These are phyloP conservation scores for Punica granatum DNA, from an alignment of 345 rosid species.

Conservation along the genomic window DNA sequence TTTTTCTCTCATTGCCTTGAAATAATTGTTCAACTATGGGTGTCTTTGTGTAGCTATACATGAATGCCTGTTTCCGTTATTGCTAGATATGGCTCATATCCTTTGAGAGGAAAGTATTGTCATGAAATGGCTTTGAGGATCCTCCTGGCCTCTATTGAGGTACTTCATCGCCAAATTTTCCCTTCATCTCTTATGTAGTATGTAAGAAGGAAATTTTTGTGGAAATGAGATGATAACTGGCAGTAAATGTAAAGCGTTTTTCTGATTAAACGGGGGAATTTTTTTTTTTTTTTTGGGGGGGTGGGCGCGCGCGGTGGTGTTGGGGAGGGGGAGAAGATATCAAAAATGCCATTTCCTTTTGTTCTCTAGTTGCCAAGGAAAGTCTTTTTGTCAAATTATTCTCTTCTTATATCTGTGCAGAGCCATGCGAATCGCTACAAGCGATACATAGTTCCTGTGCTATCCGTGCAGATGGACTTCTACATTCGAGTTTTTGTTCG, in stretches of 20 bases:
- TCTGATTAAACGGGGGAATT: too few relatives aligned
- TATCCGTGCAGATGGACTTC: slow-evolving; percentile 94
- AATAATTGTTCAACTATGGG: slow-evolving; percentile 15
- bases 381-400: slow-evolving; percentile 1
- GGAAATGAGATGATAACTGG: background rate
- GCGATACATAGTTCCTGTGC: slow-evolving; percentile 91
- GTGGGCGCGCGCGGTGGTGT: too few relatives aligned
- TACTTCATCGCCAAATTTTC: slow-evolving; percentile 12
- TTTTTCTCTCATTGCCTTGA: background rate
- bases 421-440: slow-evolving; percentile 99
- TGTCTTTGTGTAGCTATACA: background rate
- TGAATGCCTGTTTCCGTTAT: background rate
- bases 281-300: too few relatives aligned
- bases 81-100: slow-evolving; percentile 88
- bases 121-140: slow-evolving; percentile 99
- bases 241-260: too few relatives aligned
- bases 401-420: slow-evolving; percentile 31
- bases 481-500: slow-evolving; percentile 96
- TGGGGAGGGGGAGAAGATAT: too few relatives aligned
- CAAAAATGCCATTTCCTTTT: too few relatives aligned
- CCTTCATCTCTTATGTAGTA: background rate
- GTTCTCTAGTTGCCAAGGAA: too few relatives aligned
- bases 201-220: background rate
- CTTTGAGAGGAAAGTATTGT: slow-evolving; percentile 90
- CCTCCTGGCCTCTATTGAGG: slow-evolving; percentile 96